Evolutionary conservation across 2,329 filamentous ascomycete genomes (phyloP), one percentile per base, ranked within the genome.

Genomic region (Chaetomium olivaceum): DNA sequence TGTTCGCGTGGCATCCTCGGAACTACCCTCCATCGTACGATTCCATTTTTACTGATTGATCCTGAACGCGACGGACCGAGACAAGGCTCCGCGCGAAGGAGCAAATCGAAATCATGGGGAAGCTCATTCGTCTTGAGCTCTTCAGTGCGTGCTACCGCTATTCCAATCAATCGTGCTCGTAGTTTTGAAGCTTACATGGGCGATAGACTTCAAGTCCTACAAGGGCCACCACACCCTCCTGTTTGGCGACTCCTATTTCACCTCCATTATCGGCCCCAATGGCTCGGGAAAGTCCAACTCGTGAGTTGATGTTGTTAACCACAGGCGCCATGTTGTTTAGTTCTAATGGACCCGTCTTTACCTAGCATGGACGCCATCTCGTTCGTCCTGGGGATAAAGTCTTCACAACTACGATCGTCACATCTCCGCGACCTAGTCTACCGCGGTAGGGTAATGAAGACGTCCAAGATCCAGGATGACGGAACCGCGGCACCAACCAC

Each of bases 231-330:
- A 99, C 81, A 89, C 87, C 67, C 87, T 99, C 54, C 87, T 97
- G 61, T 97, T 99, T 74, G 94, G 94, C 75, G 94, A 99, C 81
- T 96, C 93, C 2, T 98, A 97, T 80, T 99, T 99, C 79, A 99
- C 95, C 58, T 99, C 95, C 51, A 97, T 99, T 75, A 98, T 99
- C 75, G 95, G 96, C 6, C 95, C 95, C 77, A 99, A 99, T 93
- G 95, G 95, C 82, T 98, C 95, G 43, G 95, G 95, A 70, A 99
- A 99, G 80, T 99, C 95, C 23, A 99, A 99, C 78, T 97, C 93
- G 91, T 94, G 80, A 76, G 89, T 70, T 54, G 27, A 39, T 23
- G 39, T 55, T 23, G 19, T 39, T 29, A 31, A 58, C 64, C 27
- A 6, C 11, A 57, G 29, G 33, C 63, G 70, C 0, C 27, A 55